Base-by-base conservation (phyloP, 768 basidiomycete species). In the Trametes cubensis region DNA sequence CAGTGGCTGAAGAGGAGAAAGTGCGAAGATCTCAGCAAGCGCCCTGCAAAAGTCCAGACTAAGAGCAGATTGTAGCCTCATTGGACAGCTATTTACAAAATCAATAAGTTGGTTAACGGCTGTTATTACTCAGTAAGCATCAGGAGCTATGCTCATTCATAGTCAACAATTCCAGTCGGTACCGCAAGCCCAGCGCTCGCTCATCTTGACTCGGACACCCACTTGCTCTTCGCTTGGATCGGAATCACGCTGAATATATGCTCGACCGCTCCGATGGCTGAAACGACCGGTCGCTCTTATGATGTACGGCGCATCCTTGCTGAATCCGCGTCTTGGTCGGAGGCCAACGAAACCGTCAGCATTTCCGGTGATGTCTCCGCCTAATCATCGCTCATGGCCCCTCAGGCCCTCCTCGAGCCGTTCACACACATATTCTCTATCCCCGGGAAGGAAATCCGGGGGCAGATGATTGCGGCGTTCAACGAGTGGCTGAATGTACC, bases 371-470 rank as follows among this genome's bases (percentile, higher is more conserved):
- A 28, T 45, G 11, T 25, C 6, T 21, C 23, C 41, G 50, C 41
- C 11, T 21, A 2, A 30, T 2, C n/a, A 8, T 44, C 26, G 26
- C 58, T 6, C 3, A 34, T 3, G n/a, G 11, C 56, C 20, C 38
- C 39, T 14, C 42, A 81, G 83, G 78, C 71, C 53, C 75, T 98
- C 6, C 80, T 96, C 7, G 96, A 98, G 72, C 96, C 96, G 0
- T 98, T 85, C 73, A 83, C 83, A 0, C 97, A 95, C 74, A 84
- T 92, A 46, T 84, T 85, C 8, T 84, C 89, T 2, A 88, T 88
- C 60, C 93, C 93, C 0, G 96, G 97, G 15, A 98, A 98, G 74
- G 96, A 98, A 61, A 89, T 98, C 64, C 86, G 97, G 13, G 80
- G 87, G 0, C 83, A 87, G 68, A 81, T 99, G 71, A 93, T 96